Percentiles rank a stretch among this genome's conserved stretches.
These are phyloP conservation scores for Ascobolus immersus DNA, from an alignment of 495 filamentous ascomycete species.

Conservation along the genomic window DNA sequence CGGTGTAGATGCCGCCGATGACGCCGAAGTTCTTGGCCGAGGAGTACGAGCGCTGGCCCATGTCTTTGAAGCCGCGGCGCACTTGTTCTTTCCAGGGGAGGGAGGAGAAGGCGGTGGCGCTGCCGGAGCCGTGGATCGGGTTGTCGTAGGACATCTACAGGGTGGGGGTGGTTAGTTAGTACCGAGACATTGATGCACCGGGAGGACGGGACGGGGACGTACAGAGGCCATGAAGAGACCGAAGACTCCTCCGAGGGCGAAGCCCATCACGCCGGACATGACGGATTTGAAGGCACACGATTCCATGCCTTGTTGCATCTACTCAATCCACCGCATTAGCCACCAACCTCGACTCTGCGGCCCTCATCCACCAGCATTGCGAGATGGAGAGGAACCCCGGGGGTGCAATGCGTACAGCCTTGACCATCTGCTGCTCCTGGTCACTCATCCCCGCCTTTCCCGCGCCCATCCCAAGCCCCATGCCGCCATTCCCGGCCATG, in stretches of 20 bases:
- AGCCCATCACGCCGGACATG: slow-evolving; percentile 64
- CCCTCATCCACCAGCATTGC: neutral
- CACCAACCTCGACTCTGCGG: neutral
- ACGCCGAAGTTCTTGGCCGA: slow-evolving; percentile 87
- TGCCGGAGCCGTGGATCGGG: slow-evolving; percentile 20
- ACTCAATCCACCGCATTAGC: neutral
- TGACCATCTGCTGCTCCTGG: slow-evolving; percentile 28
- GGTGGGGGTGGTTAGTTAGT: neutral
- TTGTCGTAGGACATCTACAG: slow-evolving; percentile 76
- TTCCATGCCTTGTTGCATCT: slow-evolving; percentile 71
- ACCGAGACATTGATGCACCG: too few species aligned
- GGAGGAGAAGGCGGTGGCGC: slow-evolving; percentile 34
- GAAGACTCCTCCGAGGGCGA: slow-evolving; percentile 75
- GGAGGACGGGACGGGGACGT: slow-evolving; percentile 16
- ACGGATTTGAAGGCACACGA: slow-evolving; percentile 64
- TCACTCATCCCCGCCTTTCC: too few species aligned
- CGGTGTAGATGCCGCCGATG: slow-evolving; percentile 68
- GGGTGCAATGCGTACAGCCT: slow-evolving; percentile 24
- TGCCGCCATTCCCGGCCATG: too few species aligned
- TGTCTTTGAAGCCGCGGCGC: slow-evolving; percentile 65
- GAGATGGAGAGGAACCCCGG: too few species aligned
- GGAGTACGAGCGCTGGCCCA: slow-evolving; percentile 60
- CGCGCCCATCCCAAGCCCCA: too few species aligned
- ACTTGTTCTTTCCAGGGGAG: slow-evolving; percentile 67
- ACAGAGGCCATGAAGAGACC: slow-evolving; percentile 88